Evolutionary conservation across 2,329 filamentous ascomycete species (phyloP).

Genomic region (Neofusicoccum laricinum): DNA sequence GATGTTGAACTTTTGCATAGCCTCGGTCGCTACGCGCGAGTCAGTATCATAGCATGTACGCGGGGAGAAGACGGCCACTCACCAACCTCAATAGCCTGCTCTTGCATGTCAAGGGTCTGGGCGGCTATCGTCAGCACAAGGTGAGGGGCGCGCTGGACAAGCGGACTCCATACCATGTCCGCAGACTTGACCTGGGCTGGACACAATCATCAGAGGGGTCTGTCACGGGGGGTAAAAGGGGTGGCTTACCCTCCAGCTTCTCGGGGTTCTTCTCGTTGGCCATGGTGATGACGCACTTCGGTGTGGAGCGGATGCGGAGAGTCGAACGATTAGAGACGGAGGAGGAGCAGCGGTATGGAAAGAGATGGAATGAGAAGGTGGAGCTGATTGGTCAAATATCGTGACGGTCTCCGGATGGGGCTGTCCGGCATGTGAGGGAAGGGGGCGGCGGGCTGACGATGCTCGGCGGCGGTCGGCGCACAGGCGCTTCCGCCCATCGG

Average conservation of each 20-base stretch:
- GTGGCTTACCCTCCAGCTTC: slow-evolving; percentile 69
- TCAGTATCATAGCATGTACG: slow-evolving; percentile 24
- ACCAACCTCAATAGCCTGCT: slow-evolving; percentile 95
- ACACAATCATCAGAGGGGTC: slow-evolving; percentile 16
- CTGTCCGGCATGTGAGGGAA: slow-evolving; percentile 7
- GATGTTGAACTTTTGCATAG: slow-evolving; percentile 69
- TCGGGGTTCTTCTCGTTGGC: slow-evolving; percentile 50
- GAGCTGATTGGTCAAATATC: slow-evolving; percentile 15
- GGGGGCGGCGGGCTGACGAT: not conserved
- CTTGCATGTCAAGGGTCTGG: slow-evolving; percentile 95
- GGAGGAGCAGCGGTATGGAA: slow-evolving; percentile 7
- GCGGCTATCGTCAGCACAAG: slow-evolving; percentile 2
- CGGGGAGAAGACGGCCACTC: slow-evolving; percentile 40
- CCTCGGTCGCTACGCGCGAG: slow-evolving; percentile 58
- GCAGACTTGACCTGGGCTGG: slow-evolving; percentile 95
- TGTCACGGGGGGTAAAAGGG: slow-evolving; percentile 26
- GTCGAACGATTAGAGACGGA: not conserved
- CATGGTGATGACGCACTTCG: slow-evolving; percentile 28
- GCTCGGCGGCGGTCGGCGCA: not conserved
- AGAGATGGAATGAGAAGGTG: not conserved
- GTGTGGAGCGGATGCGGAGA: not conserved
- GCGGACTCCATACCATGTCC: slow-evolving; percentile 74
- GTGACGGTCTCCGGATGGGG: slow-evolving; percentile 9
- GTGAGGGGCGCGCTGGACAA: not conserved
- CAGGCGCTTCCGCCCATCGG: not conserved